These are phyloP conservation scores for Melaleuca quinquenervia DNA, from an alignment of 345 rosid species.

Conservation along the genomic window DNA sequence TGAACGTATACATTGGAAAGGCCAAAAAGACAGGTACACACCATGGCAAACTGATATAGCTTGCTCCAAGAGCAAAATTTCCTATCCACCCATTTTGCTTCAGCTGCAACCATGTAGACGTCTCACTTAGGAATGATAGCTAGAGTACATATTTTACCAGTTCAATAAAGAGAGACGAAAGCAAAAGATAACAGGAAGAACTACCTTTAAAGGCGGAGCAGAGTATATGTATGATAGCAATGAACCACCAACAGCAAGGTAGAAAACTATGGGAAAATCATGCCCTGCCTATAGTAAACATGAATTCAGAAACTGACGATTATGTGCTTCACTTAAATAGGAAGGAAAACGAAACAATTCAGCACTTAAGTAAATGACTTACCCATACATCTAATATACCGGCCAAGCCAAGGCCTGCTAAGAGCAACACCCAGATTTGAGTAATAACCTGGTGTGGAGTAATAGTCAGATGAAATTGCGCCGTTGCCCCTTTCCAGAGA, in stretches of 20 bases:
- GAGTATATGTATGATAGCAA: constrained; percentile 92
- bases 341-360: not conserved
- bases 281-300: constrained; percentile 76
- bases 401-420: constrained; percentile 82
- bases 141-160: not conserved
- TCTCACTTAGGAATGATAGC: not conserved
- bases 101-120: constrained; percentile 41
- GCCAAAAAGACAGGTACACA: constrained; percentile 7
- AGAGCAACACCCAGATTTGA: constrained; percentile 81
- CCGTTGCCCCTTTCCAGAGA: not conserved
- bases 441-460: constrained; percentile 56
- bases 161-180: not conserved
- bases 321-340: not conserved
- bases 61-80: constrained; percentile 90
- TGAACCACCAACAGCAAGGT: constrained; percentile 96
- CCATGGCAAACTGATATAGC: constrained; percentile 98
- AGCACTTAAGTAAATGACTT: constrained; percentile 16
- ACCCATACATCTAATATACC: constrained; percentile 87
- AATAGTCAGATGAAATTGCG: not conserved
- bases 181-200: not conserved
- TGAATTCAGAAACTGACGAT: not conserved
- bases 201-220: constrained; percentile 96
- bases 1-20: not conserved
- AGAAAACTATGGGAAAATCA: constrained; percentile 54
- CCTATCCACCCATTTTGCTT: constrained; percentile 99